Base-by-base conservation (phyloP, 148 eudicot species). In the Silene conica region DNA sequence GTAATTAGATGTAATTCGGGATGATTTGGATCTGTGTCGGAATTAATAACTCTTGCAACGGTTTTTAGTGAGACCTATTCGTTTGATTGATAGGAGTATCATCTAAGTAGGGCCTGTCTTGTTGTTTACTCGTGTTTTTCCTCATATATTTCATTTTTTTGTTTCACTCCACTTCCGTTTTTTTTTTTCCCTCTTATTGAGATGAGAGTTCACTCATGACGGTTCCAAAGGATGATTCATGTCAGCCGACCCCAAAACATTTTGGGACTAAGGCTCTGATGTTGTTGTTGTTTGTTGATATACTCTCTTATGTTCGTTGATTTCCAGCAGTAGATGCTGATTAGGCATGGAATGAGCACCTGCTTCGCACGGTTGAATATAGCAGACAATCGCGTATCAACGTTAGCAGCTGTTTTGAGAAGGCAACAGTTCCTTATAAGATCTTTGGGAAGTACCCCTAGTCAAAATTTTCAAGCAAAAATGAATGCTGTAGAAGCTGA, bases 401-500 rank as follows among this genome's bases (percentile, higher is more conserved):
- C 78, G 65, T 79, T 72, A 19, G 81, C 87, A 65, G 72, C 88
- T 57, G 75, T 86, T 59, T 68, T 79, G 45, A 94, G 96, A 73
- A 87, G 93, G 78, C 91, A 86, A 65, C 74, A 81, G 55, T 85
- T 88, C 78, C 82, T 94, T 73, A 41, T 87, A 75, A 88, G 93
- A 84, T 77, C 84, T 61, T 79, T 94, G 69, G 84, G 81, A 63
- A 79, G 79, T 25, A 73, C 12, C 80, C 69, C 81, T 52, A 74
- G 69, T 67, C 78, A 61, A 67, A 76, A 65, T 68, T 69, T 23
- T 65, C n/a, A 12, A 23, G 69, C 84, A 62, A 82, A 71, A 67
- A 84, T 80, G 84, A 74, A 64, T n/a, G 71, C 72, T 50, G 70
- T 86, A 45, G 97, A 92, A 74, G 90, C 77, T 74, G 96, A 92